A percentile compares a stretch with the other conserved stretches of the same genome.
These are phyloP conservation scores for Solanum paucissectum DNA, from an alignment of 257 asterid genomes.

Conservation along the genomic window DNA sequence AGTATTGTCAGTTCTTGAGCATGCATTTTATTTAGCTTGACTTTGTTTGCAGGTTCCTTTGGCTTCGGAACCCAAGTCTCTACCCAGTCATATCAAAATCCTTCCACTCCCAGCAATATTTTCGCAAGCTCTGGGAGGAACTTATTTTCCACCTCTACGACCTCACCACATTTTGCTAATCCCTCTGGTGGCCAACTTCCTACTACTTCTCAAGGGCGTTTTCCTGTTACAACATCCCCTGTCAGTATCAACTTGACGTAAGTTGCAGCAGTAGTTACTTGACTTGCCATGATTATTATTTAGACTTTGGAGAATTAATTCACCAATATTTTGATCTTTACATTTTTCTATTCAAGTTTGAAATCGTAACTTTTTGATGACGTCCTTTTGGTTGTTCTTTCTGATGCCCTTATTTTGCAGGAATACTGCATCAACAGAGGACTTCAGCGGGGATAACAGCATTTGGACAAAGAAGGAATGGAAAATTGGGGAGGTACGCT, in stretches of 20 bases:
- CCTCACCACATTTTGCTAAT: conserved; percentile 28
- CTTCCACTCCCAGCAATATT: conserved; percentile 29
- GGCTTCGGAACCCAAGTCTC: conserved; percentile 29
- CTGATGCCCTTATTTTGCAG: conserved; percentile 19
- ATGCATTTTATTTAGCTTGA: background rate
- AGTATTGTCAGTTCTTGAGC: background rate
- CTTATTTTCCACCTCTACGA: conserved; percentile 31
- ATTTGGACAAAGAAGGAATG: conserved; percentile 54
- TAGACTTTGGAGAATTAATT: background rate
- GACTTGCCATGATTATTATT: background rate
- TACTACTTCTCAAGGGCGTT: background rate
- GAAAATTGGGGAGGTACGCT: conserved; percentile 61
- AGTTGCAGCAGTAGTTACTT: conserved; percentile 13
- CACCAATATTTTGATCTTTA: background rate
- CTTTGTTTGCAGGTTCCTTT: conserved; percentile 29
- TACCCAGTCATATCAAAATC: conserved; percentile 27
- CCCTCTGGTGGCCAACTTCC: conserved; percentile 1
- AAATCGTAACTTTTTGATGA: background rate
- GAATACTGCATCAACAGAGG: conserved; percentile 15
- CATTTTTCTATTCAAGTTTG: background rate
- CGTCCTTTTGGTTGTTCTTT: background rate
- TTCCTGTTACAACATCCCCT: conserved; percentile 8
- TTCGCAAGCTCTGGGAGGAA: conserved; percentile 24
- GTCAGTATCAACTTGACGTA: conserved; percentile 26
- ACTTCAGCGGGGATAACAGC: conserved; percentile 30